Base-by-base conservation (phyloP, 352 stramenopile genomes). In the Pythium myriotylum region DNA sequence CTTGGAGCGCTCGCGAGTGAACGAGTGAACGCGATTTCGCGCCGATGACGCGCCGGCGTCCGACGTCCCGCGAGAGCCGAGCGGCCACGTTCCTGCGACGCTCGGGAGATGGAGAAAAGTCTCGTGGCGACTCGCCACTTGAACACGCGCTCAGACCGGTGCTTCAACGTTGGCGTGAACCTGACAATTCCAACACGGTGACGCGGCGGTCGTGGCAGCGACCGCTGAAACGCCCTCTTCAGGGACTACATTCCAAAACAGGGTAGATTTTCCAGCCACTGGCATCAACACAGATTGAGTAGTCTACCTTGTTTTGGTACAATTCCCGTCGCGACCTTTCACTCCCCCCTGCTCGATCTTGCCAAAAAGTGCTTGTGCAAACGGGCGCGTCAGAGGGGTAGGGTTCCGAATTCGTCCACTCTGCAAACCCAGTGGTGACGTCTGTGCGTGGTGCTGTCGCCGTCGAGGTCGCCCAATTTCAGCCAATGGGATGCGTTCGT, bases 361-460 rank as follows among this genome's bases (percentile, higher is more conserved):
- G 41, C 2, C 0, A 55, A 41, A 27, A 33, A 10, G n/a, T 64
- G 58, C 46, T 71, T 67, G 58, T 64, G 58, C 65, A 63, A 72
- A 55, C 51, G 29, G 13, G n/a, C 13, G 17, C 58, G 53, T 67
- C 53, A 67, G 53, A 35, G 57, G 64, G 65, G 23, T 67, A 72
- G 65, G 65, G 58, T 52, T 35, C 29, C 5, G 14, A 6, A 37
- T 27, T 52, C 24, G 19, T 35, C 29, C 1, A 20, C 19, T 39
- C 22, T 19, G 32, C 33, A 84, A 81, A 29, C 47, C 19, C 12
- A 42, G 39, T 47, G 23, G 62, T 87, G 81, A 91, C 79, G 71
- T 67, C 64, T 70, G 64, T 73, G 79, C 72, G 81, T 91, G 67
- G 62, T 70, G 56, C 12, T 37, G 43, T n/a, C 40, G 12, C 40